A percentile compares a stretch with the other conserved stretches of the same genome.
phyloP scores from a whole-genome alignment of 1,284 basidiomycete species.

The Bjerkandera adusta region DNA sequence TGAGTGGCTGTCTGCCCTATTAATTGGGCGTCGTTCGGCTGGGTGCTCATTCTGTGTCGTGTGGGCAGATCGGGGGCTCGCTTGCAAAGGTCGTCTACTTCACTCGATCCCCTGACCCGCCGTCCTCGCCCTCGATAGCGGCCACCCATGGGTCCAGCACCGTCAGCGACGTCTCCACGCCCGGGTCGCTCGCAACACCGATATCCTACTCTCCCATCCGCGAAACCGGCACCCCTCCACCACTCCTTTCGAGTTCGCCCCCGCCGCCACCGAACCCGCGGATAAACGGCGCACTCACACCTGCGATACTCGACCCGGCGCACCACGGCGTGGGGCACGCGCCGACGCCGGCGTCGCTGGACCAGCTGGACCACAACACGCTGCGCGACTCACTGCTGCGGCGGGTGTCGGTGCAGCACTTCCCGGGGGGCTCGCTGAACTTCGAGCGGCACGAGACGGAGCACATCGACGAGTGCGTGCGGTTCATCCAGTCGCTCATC shows the following conservation, averaged over 20 bases:
- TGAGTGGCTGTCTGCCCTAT: slow-evolving; percentile 42
- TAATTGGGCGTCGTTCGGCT: not conserved
- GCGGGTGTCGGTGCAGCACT: slow-evolving; percentile 71
- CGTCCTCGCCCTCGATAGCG: slow-evolving; percentile 61
- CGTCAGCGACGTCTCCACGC: slow-evolving; percentile 45
- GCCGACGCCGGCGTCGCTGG: slow-evolving; percentile 32
- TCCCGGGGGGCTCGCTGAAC: slow-evolving; percentile 96
- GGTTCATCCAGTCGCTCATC: slow-evolving; percentile 89
- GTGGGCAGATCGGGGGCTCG: slow-evolving; percentile 86
- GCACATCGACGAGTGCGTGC: slow-evolving; percentile 83
- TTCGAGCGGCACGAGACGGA: slow-evolving; percentile 98
- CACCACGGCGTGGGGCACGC: slow-evolving; percentile 24
- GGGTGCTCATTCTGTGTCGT: slow-evolving; percentile 1
- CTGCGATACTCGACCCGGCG: slow-evolving; percentile 62
- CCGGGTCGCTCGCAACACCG: slow-evolving; percentile 46
- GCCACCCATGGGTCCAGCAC: slow-evolving; percentile 55
- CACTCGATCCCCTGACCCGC: slow-evolving; percentile 83
- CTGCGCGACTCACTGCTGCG: slow-evolving; percentile 67
- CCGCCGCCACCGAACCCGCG: slow-evolving; percentile 23
- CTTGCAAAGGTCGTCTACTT: slow-evolving; percentile 99
- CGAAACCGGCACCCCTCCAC: too few relatives aligned
- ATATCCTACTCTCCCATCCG: slow-evolving; percentile 29
- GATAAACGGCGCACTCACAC: slow-evolving; percentile 79
- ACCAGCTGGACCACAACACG: slow-evolving; percentile 49
- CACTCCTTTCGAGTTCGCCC: slow-evolving; percentile 16